Percentiles rank a stretch among this genome's conserved stretches.
These are phyloP conservation scores for Puccinia hordei DNA, from an alignment of 1,284 basidiomycete species.

Conservation along the genomic window DNA sequence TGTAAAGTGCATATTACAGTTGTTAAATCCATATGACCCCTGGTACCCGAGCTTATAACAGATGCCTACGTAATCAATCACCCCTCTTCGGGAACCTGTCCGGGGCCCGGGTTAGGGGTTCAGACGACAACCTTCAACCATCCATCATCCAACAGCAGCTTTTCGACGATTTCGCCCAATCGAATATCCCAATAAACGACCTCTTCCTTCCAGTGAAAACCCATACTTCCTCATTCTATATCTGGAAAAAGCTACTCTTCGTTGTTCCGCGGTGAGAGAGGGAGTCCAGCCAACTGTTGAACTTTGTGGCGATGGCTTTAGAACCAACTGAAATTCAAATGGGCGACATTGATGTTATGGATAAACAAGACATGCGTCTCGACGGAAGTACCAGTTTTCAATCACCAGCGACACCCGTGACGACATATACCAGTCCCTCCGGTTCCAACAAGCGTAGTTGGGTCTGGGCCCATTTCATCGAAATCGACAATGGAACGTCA, in stretches of 20 bases:
- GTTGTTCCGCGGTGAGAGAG: background rate
- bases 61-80: background rate
- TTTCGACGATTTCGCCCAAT: background rate
- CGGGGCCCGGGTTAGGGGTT: constrained; percentile 33
- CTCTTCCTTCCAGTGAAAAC: background rate
- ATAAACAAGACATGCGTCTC: constrained; percentile 13
- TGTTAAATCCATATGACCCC: background rate
- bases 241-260: background rate
- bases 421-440: constrained; percentile 26
- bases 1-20: background rate
- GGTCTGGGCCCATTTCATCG: constrained; percentile 32
- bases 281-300: background rate
- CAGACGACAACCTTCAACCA: background rate
- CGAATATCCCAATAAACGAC: constrained; percentile 3
- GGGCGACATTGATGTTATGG: constrained; percentile 24
- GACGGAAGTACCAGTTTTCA: constrained; percentile 28
- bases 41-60: background rate
- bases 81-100: constrained; percentile 16
- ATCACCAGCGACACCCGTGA: constrained; percentile 5
- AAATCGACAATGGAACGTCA: constrained; percentile 24
- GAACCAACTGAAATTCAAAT: constrained; percentile 17
- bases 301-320: constrained; percentile 2
- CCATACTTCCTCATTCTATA: background rate
- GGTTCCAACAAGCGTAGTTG: constrained; percentile 27
- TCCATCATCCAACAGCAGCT: background rate